phyloP scores from a whole-genome alignment of 768 basidiomycete species.

The Brasilioporus rufonigricans region DNA sequence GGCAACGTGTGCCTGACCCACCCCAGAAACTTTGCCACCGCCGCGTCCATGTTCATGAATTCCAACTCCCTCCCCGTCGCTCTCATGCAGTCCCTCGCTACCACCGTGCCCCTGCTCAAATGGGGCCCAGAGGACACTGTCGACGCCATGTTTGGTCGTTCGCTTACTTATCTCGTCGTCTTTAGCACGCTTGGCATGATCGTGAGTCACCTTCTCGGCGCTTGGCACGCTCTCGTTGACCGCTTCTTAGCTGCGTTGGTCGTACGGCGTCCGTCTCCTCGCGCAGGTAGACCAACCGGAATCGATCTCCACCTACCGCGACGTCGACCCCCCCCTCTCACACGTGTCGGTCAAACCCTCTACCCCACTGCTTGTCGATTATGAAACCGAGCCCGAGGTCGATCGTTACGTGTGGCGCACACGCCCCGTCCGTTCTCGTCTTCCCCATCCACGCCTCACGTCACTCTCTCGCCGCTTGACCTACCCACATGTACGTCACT shows the following conservation, averaged over 20 bases:
- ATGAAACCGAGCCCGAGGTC: background rate
- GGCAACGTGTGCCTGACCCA: background rate
- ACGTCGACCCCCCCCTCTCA: background rate
- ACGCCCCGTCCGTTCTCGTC: background rate
- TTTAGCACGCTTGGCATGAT: constrained; percentile 97
- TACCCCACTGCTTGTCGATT: constrained; percentile 10
- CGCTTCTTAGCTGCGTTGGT: constrained; percentile 75
- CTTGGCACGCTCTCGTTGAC: background rate
- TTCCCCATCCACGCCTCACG: background rate
- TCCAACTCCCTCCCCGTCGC: constrained; percentile 95
- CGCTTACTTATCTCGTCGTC: constrained; percentile 84
- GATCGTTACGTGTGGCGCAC: background rate
- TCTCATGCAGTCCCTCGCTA: constrained; percentile 85
- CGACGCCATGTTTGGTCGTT: constrained; percentile 89
- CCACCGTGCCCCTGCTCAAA: constrained; percentile 77
- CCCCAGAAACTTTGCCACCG: constrained; percentile 70
- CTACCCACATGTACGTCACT: background rate
- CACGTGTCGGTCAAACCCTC: background rate
- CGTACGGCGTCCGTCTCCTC: constrained; percentile 83
- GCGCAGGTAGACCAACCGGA: constrained; percentile 42
- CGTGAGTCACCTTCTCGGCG: constrained; percentile 42
- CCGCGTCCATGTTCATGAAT: constrained; percentile 89
- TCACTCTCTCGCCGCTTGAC: background rate
- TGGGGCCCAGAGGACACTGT: constrained; percentile 80
- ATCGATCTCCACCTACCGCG: constrained; percentile 1